Base-by-base conservation (phyloP, 352 stramenopile genomes). In the Albugo candida region DNA sequence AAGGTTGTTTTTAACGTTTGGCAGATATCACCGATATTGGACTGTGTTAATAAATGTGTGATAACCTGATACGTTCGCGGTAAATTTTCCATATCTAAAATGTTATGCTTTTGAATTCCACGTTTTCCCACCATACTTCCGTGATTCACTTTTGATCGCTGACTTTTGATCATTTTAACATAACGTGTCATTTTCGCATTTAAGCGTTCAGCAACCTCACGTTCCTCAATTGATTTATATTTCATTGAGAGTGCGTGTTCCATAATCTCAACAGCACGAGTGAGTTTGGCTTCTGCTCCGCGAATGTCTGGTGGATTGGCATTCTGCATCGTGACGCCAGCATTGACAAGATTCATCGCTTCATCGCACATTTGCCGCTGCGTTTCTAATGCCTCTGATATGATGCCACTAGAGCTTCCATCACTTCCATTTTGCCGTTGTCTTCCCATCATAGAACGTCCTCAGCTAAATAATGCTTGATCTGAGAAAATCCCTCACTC, bases 1-100 rank as follows among this genome's bases (percentile, higher is more conserved):
- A 95, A 95, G 52, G 85, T 86, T 51, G 83, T 86, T 18, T 82
- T 83, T 31, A 95, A 58, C 51, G 83, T 78, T 46, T 92, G 80
- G 50, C 78, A 92, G 10, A 71, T 35, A 27, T 71, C 62, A 13
- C 62, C 62, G 13, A 65, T 27, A 5, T 24, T 37, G 3, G 54
- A 42, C 36, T 61, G 58, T 45, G 54, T 48, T 5, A 70, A 41
- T 53, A 67, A 58, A 12, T 63, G 47, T 49, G 55, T 53, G 13
- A 70, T 48, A 11, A 59, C 49, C 38, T 54, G 41, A 52, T 70
- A 70, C 17, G 64, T 60, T 13, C 56, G 41, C n/a, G 61, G 58
- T 13, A 66, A 46, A 21, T 49, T 49, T n/a, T 70, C 59, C 41
- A 62, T 59, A 16, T 70, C 61, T n/a, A 70, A 41, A 20, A 67